Evolutionary conservation across 106 monocot species (phyloP).

Genomic region (Dioscorea zingiberensis): DNA sequence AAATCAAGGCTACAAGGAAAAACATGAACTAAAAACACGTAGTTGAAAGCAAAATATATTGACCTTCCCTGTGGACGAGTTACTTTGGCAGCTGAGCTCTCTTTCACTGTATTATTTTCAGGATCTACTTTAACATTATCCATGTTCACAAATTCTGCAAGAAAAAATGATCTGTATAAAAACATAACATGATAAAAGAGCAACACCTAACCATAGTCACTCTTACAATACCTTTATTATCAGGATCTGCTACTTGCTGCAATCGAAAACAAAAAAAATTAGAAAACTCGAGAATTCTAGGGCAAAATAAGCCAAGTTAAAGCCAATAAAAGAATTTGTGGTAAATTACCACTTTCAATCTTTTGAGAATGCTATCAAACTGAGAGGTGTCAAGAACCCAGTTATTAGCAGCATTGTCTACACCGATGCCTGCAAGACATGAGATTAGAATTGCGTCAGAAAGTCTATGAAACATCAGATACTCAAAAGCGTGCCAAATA

Average conservation of each 20-base stretch:
- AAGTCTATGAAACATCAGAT: background rate
- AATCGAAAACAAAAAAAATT: slow-evolving; percentile 3
- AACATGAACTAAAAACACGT: background rate
- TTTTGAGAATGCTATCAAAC: slow-evolving; percentile 92
- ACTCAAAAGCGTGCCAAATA: background rate
- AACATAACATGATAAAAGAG: slow-evolving; percentile 12
- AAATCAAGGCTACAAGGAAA: too few species aligned
- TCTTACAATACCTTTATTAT: slow-evolving; percentile 43
- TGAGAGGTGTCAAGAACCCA: slow-evolving; percentile 96
- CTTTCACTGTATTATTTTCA: slow-evolving; percentile 18
- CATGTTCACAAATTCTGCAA: slow-evolving; percentile 22
- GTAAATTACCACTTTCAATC: slow-evolving; percentile 77
- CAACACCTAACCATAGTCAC: background rate
- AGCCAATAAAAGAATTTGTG: background rate
- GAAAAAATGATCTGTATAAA: background rate
- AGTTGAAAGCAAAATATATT: background rate
- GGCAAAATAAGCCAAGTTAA: background rate
- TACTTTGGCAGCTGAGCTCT: slow-evolving; percentile 31
- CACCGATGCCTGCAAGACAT: slow-evolving; percentile 56
- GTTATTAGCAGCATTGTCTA: slow-evolving; percentile 59
- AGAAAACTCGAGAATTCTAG: background rate
- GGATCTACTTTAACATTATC: slow-evolving; percentile 11
- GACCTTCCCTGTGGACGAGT: slow-evolving; percentile 97
- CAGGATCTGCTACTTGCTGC: slow-evolving; percentile 64
- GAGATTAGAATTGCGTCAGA: background rate